Evolutionary conservation across 331 rosid species (phyloP), one percentile per base, ranked within the genome.

Genomic region (Phaseolus coccineus): DNA sequence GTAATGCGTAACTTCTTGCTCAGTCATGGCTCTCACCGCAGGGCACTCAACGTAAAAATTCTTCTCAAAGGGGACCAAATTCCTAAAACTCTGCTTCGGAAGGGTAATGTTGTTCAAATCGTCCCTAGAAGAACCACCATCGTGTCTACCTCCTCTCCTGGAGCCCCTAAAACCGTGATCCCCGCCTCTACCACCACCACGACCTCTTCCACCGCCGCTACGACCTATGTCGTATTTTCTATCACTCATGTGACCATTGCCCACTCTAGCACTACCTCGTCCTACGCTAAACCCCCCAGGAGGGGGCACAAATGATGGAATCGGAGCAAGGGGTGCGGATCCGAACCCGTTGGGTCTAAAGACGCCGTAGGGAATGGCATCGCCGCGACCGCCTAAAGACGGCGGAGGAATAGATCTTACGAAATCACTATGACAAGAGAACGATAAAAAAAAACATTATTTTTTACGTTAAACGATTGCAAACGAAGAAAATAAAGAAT

Each of bases 31-130:
- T 68, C 79, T 69, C 52, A 93, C 89, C 0, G 89, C 83, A 27
- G 89, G 83, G 80, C 84, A 81, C 80, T 93, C 99, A 4, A 84
- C 63, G 57, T 96, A 90, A 55, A 96, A 96, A 37, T 82, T 91
- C 90, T 96, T 96, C 87, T 91, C 96, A 70, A 96, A 93, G 55
- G 96, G 98, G 39, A 91, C 93, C 89, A 96, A 80, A 79, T 88
- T 88, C 37, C 87, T 87, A 79, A 95, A 95, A 84, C 89, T 90
- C 80, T 93, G 97, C 87, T 83, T 90, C 0, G 99, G 97, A 24
- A 95, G 93, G 35, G 90, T 46, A 53, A 95, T 68, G 40, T 77
- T 89, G 73, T 93, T 90, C 91, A 95, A 87, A 51, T 95, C 99
- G 58, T 90, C 97, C 77, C 81, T 90, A 10, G 93, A 88, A 2